Conservation (phyloP, 2,329 filamentous ascomycete genomes). For the Penicillium brevicompactum region DNA sequence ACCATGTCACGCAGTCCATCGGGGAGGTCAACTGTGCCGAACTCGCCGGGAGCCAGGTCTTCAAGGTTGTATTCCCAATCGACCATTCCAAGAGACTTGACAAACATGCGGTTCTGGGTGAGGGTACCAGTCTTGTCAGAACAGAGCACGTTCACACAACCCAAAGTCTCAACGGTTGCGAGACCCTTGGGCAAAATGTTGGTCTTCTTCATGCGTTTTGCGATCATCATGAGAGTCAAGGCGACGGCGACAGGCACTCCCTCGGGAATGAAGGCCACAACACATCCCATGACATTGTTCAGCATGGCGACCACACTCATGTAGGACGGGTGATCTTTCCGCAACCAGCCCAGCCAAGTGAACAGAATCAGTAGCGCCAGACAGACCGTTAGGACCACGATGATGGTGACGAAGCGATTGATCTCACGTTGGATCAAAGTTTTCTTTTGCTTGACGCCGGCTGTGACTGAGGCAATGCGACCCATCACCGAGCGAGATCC, state of each 20-base stretch:
- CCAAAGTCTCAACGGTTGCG: constrained; percentile 76
- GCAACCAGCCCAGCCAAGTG: constrained; percentile 68
- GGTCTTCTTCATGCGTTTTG: constrained; percentile 74
- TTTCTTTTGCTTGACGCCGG: constrained; percentile 67
- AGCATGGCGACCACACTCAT: constrained; percentile 73
- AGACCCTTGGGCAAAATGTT: constrained; percentile 78
- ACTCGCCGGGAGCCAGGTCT: constrained; percentile 16
- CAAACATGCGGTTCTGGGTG: constrained; percentile 70
- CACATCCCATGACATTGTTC: constrained; percentile 71
- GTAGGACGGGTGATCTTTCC: constrained; percentile 65
- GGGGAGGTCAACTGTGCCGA: constrained; percentile 11
- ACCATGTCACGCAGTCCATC: constrained; percentile 61
- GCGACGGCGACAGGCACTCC: constrained; percentile 72
- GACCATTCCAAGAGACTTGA: constrained; percentile 41
- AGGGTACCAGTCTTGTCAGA: constrained; percentile 72
- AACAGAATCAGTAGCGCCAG: constrained; percentile 59
- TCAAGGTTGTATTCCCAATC: constrained; percentile 26
- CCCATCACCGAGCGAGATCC: constrained; percentile 75
- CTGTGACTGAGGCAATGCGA: constrained; percentile 72
- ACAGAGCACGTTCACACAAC: constrained; percentile 73
- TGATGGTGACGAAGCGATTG: constrained; percentile 70
- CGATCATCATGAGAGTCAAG: constrained; percentile 72
- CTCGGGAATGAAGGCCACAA: constrained; percentile 78
- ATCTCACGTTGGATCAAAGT: constrained; percentile 74
- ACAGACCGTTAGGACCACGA: constrained; percentile 66